Evolutionary conservation across 2,329 filamentous ascomycete genomes (phyloP).

Genomic region (Trichophyton schoenleinii): DNA sequence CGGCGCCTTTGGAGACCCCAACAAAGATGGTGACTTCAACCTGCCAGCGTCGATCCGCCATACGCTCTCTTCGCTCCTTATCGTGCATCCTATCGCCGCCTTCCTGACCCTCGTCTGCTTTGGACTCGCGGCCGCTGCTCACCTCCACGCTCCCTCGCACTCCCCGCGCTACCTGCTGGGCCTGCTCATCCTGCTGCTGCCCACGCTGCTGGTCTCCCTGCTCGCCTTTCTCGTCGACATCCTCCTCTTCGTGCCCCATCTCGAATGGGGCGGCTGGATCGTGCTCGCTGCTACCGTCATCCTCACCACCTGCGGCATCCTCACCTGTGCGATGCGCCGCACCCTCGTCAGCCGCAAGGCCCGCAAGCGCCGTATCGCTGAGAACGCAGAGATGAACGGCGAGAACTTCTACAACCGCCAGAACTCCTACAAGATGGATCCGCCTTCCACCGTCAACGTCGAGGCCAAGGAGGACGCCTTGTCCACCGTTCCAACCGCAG

Average conservation of each 20-base stretch:
- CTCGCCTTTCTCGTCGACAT: slow-evolving; percentile 89
- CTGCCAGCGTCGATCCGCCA: slow-evolving; percentile 52
- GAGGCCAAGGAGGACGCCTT: slow-evolving; percentile 36
- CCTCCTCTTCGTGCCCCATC: slow-evolving; percentile 82
- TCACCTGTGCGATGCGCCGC: slow-evolving; percentile 89
- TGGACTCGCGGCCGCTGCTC: slow-evolving; percentile 63
- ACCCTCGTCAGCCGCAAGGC: slow-evolving; percentile 85
- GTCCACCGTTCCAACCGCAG: slow-evolving; percentile 37
- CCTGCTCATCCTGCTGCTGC: slow-evolving; percentile 72
- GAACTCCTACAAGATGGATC: slow-evolving; percentile 37
- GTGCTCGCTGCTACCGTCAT: slow-evolving; percentile 81
- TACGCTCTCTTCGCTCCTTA: slow-evolving; percentile 73
- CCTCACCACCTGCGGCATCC: slow-evolving; percentile 65
- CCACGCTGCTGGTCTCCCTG: slow-evolving; percentile 71
- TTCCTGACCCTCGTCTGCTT: slow-evolving; percentile 77
- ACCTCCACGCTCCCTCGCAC: slow-evolving; percentile 78
- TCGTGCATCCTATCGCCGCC: slow-evolving; percentile 85
- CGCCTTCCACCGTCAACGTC: slow-evolving; percentile 36
- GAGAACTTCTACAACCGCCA: slow-evolving; percentile 73
- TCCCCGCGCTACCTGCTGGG: slow-evolving; percentile 77
- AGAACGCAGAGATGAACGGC: slow-evolving; percentile 95
- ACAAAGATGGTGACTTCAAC: slow-evolving; percentile 42
- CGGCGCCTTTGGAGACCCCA: slow-evolving; percentile 35
- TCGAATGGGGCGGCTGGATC: slow-evolving; percentile 89
- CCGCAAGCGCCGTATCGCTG: slow-evolving; percentile 78